phyloP scores from a whole-genome alignment of 495 filamentous ascomycete genomes.

The Aspergillus conjunctus region DNA sequence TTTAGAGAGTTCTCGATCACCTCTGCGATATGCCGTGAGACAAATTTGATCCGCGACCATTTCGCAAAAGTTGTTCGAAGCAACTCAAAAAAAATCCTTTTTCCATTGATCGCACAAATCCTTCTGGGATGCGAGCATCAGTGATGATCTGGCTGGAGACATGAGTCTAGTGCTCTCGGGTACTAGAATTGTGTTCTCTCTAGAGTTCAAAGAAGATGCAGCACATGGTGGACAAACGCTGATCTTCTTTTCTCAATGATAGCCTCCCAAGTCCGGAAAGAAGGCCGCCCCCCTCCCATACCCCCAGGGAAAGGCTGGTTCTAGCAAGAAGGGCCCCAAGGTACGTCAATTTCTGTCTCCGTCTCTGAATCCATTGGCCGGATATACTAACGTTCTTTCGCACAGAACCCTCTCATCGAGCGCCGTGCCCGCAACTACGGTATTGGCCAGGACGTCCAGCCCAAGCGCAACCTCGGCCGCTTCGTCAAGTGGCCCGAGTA shows the following conservation, averaged over 20 bases:
- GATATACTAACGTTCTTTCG: constrained; percentile 25
- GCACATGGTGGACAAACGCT: constrained; percentile 80
- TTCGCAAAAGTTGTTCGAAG: constrained; percentile 40
- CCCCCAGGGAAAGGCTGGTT: constrained; percentile 87
- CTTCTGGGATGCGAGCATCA: constrained; percentile 48
- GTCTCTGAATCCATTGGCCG: constrained; percentile 34
- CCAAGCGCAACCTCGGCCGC: constrained; percentile 92
- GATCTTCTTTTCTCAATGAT: constrained; percentile 99
- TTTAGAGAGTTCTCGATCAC: constrained; percentile 34
- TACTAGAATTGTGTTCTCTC: constrained; percentile 63
- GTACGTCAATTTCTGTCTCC: constrained; percentile 54
- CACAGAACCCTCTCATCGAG: constrained; percentile 97
- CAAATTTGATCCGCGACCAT: constrained; percentile 35
- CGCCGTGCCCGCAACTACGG: constrained; percentile 96
- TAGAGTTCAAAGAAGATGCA: constrained; percentile 90
- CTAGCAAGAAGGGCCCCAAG: constrained; percentile 92
- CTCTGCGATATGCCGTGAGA: constrained; percentile 43
- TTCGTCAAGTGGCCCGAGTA: constrained; percentile 99
- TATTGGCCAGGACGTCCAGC: constrained; percentile 99
- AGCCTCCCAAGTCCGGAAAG: constrained; percentile 97
- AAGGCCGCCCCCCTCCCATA: constrained; percentile 95
- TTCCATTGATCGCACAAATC: constrained; percentile 41
- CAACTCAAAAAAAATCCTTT: constrained; percentile 18
- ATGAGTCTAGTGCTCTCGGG: constrained; percentile 50
- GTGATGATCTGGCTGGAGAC: constrained; percentile 86